Conservation (phyloP, 2,329 filamentous ascomycete species). For the Epichloe festucae region DNA sequence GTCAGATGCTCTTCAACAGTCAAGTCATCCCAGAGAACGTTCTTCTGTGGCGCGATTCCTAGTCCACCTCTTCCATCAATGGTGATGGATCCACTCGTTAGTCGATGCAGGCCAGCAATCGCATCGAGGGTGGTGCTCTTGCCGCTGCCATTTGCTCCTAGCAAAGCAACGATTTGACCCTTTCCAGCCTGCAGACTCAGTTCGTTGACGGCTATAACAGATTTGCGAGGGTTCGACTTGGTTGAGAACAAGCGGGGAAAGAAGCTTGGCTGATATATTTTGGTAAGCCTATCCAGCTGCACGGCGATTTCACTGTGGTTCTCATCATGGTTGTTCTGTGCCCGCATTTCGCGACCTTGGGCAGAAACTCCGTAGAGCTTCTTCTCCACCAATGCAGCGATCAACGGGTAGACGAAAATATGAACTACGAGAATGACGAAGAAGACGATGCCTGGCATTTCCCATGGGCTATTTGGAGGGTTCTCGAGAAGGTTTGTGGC, state of each 20-base stretch:
- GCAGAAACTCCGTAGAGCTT: conserved; percentile 63
- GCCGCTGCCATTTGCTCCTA: conserved; percentile 82
- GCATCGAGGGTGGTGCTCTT: conserved; percentile 85
- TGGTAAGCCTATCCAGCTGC: conserved; percentile 59
- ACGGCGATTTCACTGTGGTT: conserved; percentile 41
- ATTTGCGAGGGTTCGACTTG: conserved; percentile 30
- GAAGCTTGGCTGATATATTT: conserved; percentile 58
- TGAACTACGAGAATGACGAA: conserved; percentile 70
- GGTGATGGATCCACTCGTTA: conserved; percentile 63
- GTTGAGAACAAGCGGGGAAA: conserved; percentile 38
- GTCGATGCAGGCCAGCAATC: conserved; percentile 68
- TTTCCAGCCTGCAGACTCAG: conserved; percentile 58
- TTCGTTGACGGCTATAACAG: conserved; percentile 66
- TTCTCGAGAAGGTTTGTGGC: conserved; percentile 47
- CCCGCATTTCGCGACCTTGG: conserved; percentile 41
- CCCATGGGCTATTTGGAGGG: conserved; percentile 54
- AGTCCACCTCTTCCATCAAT: conserved; percentile 69
- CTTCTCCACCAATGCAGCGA: conserved; percentile 64
- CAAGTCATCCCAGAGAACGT: conserved; percentile 83
- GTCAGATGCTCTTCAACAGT: conserved; percentile 74
- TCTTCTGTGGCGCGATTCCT: conserved; percentile 84
- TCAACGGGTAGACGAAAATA: conserved; percentile 61
- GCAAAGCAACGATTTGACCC: conserved; percentile 73
- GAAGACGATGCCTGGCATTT: conserved; percentile 59
- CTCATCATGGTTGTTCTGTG: conserved; percentile 15